phyloP scores from a whole-genome alignment of 164 flowering plant species.

The Tinospora cordifolia region DNA sequence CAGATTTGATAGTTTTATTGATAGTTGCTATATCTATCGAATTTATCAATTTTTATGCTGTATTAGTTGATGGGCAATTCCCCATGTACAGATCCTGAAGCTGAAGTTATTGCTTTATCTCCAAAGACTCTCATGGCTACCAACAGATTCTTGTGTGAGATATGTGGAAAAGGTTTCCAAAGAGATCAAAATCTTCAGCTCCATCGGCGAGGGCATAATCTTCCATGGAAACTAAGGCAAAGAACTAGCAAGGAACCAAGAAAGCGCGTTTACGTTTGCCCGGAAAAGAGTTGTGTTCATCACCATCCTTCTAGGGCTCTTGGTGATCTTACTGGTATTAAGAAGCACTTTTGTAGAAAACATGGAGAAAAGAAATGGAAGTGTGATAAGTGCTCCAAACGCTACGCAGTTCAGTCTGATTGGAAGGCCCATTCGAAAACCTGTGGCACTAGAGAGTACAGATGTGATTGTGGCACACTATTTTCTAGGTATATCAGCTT shows the following conservation, averaged over 20 bases:
- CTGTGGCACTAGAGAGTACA: constrained; percentile 87
- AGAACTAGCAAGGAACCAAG: constrained; percentile 56
- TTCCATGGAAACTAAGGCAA: constrained; percentile 96
- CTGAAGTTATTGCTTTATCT: constrained; percentile 83
- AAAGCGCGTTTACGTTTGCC: constrained; percentile 88
- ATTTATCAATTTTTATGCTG: not conserved
- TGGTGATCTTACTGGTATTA: constrained; percentile 89
- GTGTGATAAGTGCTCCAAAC: constrained; percentile 88
- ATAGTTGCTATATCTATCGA: constrained; percentile 1
- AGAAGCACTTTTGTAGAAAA: constrained; percentile 86
- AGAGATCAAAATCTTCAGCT: constrained; percentile 93
- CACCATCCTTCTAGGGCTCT: constrained; percentile 90
- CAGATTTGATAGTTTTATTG: no score
- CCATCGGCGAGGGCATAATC: constrained; percentile 86
- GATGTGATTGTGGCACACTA: constrained; percentile 86
- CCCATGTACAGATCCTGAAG: constrained; percentile 69
- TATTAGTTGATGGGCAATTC: constrained; percentile 4
- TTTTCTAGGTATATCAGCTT: constrained; percentile 63
- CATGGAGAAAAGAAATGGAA: constrained; percentile 99
- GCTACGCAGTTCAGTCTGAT: constrained; percentile 90
- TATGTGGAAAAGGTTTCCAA: constrained; percentile 92
- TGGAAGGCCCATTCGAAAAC: constrained; percentile 93
- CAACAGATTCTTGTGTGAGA: constrained; percentile 88
- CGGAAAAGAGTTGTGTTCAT: constrained; percentile 79
- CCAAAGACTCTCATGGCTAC: constrained; percentile 95